Base-by-base conservation (phyloP, 176 grass and related monocot genomes). In the Oryza meyeriana region DNA sequence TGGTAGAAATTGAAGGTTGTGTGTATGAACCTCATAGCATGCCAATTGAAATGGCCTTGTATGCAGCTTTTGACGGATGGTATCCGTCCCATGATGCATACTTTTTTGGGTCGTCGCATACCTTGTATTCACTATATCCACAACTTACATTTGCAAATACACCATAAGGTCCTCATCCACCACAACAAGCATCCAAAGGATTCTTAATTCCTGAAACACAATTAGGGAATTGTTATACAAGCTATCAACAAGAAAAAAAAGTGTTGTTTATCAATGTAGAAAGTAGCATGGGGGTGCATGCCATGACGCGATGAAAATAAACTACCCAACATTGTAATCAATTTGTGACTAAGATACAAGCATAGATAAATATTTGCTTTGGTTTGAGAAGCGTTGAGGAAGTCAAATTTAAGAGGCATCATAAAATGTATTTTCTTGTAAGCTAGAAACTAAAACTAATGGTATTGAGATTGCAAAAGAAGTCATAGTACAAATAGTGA, bases 1-100 rank as follows among this genome's bases (percentile, higher is more conserved):
- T 72, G 18, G 64, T 72, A 25, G 67, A 24, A n/a, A 90, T 64
- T 25, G 87, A 45, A 69, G 90, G 90, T 0, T 82, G 47, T 7
- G 85, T 82, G 66, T 88, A 88, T 8, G 32, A 31, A 13, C 90
- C 93, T 16, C 8, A 32, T 71, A 95, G 33, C 5, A 95, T 55
- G 55, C 90, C 90, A 69, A 40, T 16, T 12, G 90, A 64, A 83
- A 95, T 92, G 58, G 34, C 85, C 36, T 39, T 88, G 59, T 92
- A 90, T 58, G 75, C 57, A 34, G 85, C 80, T 78, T 95, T 90
- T 22, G 90, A 71, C 0, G 86, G 81, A 77, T 90, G 90, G 0
- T 84, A 20, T 35, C 90, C 93, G 48, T 95, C 88, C 93, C 93
- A 92, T 32, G 90, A 95, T 24, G 41, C 88, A 48, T 95, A 90